Evolutionary conservation across 2,329 filamentous ascomycete genomes (phyloP), one percentile per base, ranked within the genome.

Genomic region (Escovopsis sp.): DNA sequence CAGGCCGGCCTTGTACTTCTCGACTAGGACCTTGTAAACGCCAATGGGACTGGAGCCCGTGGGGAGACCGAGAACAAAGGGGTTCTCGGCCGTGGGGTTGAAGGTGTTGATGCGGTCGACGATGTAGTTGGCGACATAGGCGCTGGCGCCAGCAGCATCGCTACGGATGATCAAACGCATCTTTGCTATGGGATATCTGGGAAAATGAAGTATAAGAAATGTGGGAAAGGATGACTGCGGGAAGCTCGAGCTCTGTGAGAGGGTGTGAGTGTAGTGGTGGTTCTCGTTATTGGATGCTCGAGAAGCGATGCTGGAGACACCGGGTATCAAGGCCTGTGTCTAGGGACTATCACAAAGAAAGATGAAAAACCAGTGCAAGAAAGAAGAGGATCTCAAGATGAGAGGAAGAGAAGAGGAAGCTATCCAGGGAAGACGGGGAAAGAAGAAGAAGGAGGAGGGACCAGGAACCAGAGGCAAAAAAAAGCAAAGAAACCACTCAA

Each of bases 141-240:
- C 65, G 50, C 81, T 83, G 38, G 79, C 79, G 42, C 68, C 62
- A 36, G 66, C 57, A 46, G 78, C 67, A 49, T 84, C 69, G 55
- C 87, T 76, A 54, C 81, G 72, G 53, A 90, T 81, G 57, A 90
- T 87, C 51, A 90, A 72, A 62, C 82, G 77, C 83, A 84, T 90
- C 21, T 23, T 23, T 23, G 21, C 21, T 23, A 23, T 23, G 8
- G 8, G 21, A 23, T 7, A 8, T 9, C 5, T 5, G 19, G 21
- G 6, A 23, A 23, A 23, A 23, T 4, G 11, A 11, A 23, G 11
- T 23, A 4, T 23, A 8, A 23, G 8, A 9, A 23, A 23, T 3
- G 6, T 9, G 11, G 11, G 11, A 23, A 23, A 23, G 11, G 6
- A 23, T n/a, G n/a, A n/a, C n/a, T n/a, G n/a, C n/a, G n/a, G n/a